Percentiles rank a stretch among this genome's conserved stretches.
These are phyloP conservation scores for Venturia carpophila DNA, from an alignment of 2,329 filamentous ascomycete species.

Conservation along the genomic window DNA sequence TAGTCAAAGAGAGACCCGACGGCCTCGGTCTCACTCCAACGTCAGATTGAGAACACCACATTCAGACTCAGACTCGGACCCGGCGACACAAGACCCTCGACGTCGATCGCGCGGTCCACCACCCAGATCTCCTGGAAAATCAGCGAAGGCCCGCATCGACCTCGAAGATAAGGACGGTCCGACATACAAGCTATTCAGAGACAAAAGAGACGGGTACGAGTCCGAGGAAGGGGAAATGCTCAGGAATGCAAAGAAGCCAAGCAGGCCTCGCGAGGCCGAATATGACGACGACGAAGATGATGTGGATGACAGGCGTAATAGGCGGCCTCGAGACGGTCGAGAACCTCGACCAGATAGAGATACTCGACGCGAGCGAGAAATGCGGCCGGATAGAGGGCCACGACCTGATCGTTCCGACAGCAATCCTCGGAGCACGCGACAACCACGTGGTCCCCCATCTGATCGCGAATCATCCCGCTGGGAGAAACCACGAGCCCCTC, in stretches of 20 bases:
- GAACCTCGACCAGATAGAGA: not conserved
- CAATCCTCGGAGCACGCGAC: not conserved
- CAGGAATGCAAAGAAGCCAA: constrained; percentile 22
- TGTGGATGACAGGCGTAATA: not conserved
- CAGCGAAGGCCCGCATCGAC: constrained; percentile 21
- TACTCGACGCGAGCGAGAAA: not conserved
- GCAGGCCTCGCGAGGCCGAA: constrained; percentile 20
- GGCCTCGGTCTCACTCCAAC: constrained; percentile 11
- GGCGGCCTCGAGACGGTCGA: constrained; percentile 1
- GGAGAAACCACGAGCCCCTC: constrained; percentile 3
- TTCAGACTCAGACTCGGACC: constrained; percentile 11
- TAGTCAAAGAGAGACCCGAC: constrained; percentile 13
- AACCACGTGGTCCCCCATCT: not conserved
- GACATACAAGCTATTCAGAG: constrained; percentile 27
- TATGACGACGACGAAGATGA: constrained; percentile 21
- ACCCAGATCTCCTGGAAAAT: not conserved
- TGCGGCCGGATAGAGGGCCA: not conserved
- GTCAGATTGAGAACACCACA: constrained; percentile 17
- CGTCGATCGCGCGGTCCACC: constrained; percentile 3
- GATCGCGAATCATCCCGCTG: constrained; percentile 3
- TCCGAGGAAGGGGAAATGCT: constrained; percentile 29
- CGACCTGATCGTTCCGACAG: not conserved
- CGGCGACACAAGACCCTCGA: not conserved
- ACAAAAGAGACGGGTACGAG: constrained; percentile 31
- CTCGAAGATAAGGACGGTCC: constrained; percentile 28